Evolutionary conservation across 768 basidiomycete species (phyloP).

Genomic region (Auriscalpium vulgare): DNA sequence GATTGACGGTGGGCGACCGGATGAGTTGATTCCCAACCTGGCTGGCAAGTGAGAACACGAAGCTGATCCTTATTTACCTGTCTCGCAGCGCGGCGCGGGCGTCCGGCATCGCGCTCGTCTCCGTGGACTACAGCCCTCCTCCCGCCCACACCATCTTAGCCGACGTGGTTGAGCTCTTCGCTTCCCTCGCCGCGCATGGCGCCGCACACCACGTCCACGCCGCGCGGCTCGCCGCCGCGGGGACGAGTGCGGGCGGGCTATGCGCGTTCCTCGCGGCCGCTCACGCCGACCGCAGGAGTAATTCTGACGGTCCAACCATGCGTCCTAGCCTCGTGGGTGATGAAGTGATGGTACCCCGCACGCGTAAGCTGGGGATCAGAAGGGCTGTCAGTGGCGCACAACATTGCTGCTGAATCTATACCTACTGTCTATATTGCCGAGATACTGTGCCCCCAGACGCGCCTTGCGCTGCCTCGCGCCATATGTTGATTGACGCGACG

Average conservation of each 20-base stretch:
- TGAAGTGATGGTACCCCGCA: too few relatives aligned
- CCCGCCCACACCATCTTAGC: constrained; percentile 45
- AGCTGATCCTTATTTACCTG: neutral
- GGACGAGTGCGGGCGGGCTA: constrained; percentile 54
- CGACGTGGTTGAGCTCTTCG: constrained; percentile 51
- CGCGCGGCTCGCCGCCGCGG: constrained; percentile 41
- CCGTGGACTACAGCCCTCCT: constrained; percentile 58
- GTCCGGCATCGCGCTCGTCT: constrained; percentile 50
- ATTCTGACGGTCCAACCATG: too few relatives aligned
- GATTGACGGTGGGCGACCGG: constrained; percentile 51
- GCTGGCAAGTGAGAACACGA: constrained; percentile 39
- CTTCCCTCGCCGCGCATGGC: constrained; percentile 29
- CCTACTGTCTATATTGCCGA: too few relatives aligned
- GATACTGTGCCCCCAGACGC: too few relatives aligned
- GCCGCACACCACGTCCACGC: constrained; percentile 27
- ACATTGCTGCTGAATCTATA: too few relatives aligned
- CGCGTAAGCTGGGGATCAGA: too few relatives aligned
- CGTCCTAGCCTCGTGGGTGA: too few relatives aligned
- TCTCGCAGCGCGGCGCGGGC: constrained; percentile 36
- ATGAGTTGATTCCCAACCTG: constrained; percentile 60
- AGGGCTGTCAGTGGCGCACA: too few relatives aligned
- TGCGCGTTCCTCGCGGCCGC: constrained; percentile 55
- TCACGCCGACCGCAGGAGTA: constrained; percentile 40
- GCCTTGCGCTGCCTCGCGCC: too few relatives aligned
- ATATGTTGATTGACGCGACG: too few relatives aligned